Percentiles rank a stretch among this genome's conserved stretches.
These are phyloP conservation scores for Xylariaceae sp. DNA, from an alignment of 2,329 filamentous ascomycete genomes.

Conservation along the genomic window DNA sequence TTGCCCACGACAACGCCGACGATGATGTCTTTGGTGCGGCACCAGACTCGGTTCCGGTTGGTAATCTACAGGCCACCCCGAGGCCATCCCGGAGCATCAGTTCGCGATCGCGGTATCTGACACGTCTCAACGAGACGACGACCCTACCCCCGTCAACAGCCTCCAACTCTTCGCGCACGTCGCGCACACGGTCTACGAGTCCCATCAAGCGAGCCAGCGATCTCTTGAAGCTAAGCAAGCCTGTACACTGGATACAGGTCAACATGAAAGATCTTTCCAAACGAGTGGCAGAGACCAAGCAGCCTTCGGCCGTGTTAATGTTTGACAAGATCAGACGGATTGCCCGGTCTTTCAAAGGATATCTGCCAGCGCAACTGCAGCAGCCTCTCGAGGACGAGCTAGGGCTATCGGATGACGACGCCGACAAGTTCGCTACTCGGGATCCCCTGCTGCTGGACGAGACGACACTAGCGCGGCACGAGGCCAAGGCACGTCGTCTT, in stretches of 20 bases:
- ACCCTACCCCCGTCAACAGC: no score
- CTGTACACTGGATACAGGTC: not conserved
- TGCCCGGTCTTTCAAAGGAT: not conserved
- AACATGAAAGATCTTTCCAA: not conserved
- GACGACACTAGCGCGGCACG: no score
- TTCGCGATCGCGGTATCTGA: no score
- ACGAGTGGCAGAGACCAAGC: not conserved
- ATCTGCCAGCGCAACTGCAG: not conserved
- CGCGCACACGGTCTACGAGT: not conserved
- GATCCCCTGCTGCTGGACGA: no score
- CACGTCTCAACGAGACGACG: no score
- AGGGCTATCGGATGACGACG: not conserved
- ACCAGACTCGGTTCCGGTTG: no score
- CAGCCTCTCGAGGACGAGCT: not conserved
- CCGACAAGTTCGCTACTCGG: not conserved
- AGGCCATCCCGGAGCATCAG: no score
- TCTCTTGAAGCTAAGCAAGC: not conserved
- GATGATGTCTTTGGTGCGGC: no score
- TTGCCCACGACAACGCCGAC: no score
- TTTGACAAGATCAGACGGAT: not conserved
- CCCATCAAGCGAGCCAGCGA: slow-evolving; percentile 1
- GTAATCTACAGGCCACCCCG: no score
- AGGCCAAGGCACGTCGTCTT: no score
- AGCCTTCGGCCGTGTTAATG: not conserved
- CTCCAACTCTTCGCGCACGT: no score